These are phyloP conservation scores for Fonsecaea pedrosoi DNA, from an alignment of 2,329 filamentous ascomycete species.

Conservation along the genomic window DNA sequence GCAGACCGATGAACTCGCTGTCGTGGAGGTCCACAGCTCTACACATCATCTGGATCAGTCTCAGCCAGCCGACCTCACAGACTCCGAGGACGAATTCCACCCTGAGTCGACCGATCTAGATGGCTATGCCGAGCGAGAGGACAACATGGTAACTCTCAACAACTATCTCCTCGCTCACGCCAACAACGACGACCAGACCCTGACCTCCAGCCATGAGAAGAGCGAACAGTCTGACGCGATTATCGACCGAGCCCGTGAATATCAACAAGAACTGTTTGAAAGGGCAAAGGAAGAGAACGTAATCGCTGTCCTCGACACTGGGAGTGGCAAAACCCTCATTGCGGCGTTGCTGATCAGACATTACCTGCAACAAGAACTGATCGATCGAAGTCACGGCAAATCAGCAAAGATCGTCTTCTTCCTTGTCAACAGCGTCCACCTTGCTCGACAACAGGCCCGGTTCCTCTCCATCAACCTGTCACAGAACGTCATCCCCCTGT, in stretches of 20 bases:
- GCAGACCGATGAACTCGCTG: neutral
- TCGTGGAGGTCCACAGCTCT: neutral
- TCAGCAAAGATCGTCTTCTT: conserved; percentile 78
- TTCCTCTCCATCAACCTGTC: conserved; percentile 83
- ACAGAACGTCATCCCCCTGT: conserved; percentile 74
- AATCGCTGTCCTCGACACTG: conserved; percentile 75
- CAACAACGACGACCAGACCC: conserved; percentile 11
- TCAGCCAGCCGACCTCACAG: conserved; percentile 20
- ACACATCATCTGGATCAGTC: neutral
- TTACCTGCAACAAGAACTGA: conserved; percentile 77
- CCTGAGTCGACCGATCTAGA: neutral
- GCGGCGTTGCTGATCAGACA: conserved; percentile 83
- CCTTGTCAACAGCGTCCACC: conserved; percentile 72
- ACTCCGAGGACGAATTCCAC: conserved; percentile 23
- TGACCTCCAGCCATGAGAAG: conserved; percentile 44
- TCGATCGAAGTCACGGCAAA: conserved; percentile 67
- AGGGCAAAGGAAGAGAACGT: conserved; percentile 82
- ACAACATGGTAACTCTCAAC: conserved; percentile 30
- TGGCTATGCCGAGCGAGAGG: conserved; percentile 13
- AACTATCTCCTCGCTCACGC: conserved; percentile 26
- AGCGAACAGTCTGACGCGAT: conserved; percentile 64
- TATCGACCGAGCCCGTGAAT: conserved; percentile 81
- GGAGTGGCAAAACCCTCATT: conserved; percentile 95
- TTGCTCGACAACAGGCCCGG: conserved; percentile 87
- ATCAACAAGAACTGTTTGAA: conserved; percentile 91